These are phyloP conservation scores for Suillus subluteus DNA, from an alignment of 768 basidiomycete species.

Conservation along the genomic window DNA sequence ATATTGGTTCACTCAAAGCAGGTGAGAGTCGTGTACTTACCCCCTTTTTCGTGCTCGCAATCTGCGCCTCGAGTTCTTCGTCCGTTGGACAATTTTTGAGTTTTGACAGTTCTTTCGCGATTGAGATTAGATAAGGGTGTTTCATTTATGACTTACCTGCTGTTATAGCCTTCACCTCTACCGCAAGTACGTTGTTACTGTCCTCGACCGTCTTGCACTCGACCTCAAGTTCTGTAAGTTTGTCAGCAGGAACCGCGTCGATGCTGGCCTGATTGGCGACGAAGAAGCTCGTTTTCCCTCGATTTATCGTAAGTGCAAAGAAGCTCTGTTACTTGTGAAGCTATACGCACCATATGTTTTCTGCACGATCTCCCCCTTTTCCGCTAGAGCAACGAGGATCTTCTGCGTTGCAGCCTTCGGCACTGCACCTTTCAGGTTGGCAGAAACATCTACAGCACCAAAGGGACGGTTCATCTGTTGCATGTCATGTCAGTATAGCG, in stretches of 20 bases:
- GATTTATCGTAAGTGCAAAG: not conserved
- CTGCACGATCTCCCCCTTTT: constrained; percentile 79
- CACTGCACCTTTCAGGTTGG: constrained; percentile 88
- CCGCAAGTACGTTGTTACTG: constrained; percentile 54
- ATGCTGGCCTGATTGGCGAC: constrained; percentile 81
- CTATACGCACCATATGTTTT: constrained; percentile 74
- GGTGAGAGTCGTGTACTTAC: constrained; percentile 43
- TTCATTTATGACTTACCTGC: constrained; percentile 20
- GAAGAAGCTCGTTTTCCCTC: constrained; percentile 87
- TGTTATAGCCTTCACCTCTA: constrained; percentile 52
- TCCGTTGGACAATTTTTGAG: constrained; percentile 72
- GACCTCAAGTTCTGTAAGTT: constrained; percentile 60
- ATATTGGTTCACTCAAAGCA: constrained; percentile 13
- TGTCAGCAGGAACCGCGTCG: constrained; percentile 62
- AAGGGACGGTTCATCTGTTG: constrained; percentile 90
- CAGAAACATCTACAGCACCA: constrained; percentile 89
- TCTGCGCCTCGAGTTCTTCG: constrained; percentile 58
- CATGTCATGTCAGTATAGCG: constrained; percentile 1
- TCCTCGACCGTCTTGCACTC: constrained; percentile 63
- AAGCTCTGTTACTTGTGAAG: constrained; percentile 13
- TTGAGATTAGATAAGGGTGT: constrained; percentile 18
- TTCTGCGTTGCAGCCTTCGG: constrained; percentile 86
- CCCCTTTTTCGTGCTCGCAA: constrained; percentile 51
- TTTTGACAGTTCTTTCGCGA: constrained; percentile 60
- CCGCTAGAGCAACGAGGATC: constrained; percentile 79